Conservation (phyloP, 306 rosid species). For the Lathyrus sativus region DNA sequence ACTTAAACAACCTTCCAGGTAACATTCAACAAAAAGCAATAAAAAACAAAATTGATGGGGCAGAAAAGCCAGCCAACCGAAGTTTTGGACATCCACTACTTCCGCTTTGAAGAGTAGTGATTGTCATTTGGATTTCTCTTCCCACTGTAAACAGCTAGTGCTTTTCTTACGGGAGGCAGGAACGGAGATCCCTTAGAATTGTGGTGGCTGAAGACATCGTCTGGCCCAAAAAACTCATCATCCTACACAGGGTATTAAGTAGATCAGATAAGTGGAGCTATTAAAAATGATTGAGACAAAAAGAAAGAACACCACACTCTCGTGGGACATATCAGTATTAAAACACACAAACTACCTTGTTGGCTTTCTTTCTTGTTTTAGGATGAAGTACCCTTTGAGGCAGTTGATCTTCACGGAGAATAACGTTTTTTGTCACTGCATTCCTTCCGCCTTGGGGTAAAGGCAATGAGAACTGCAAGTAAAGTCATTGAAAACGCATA, state of each 20-base stretch:
- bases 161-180: slow-evolving; percentile 89
- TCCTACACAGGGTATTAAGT: slow-evolving; percentile 49
- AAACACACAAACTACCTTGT: slow-evolving; percentile 49
- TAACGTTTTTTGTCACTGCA: slow-evolving; percentile 74
- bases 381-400: slow-evolving; percentile 86
- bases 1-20: slow-evolving; percentile 6
- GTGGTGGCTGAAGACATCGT: slow-evolving; percentile 66
- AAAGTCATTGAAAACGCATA: slow-evolving; percentile 33
- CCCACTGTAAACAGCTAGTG: slow-evolving; percentile 70
- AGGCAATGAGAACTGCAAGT: slow-evolving; percentile 82
- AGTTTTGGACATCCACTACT: slow-evolving; percentile 40
- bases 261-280: slow-evolving; percentile 16
- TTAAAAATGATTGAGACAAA: slow-evolving; percentile 9
- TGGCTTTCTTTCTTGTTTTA: slow-evolving; percentile 74
- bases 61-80: slow-evolving; percentile 6
- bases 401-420: slow-evolving; percentile 97
- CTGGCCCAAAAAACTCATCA: slow-evolving; percentile 58
- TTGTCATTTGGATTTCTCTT: slow-evolving; percentile 94
- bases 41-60: slow-evolving; percentile 27
- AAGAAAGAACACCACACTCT: slow-evolving; percentile 12
- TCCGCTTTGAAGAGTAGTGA: slow-evolving; percentile 64
- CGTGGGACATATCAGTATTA: not conserved
- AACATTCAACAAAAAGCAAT: slow-evolving; percentile 20
- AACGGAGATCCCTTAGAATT: slow-evolving; percentile 68
- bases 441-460: slow-evolving; percentile 89